Conservation (phyloP, 257 asterid species). For the Jacaranda copaia region DNA sequence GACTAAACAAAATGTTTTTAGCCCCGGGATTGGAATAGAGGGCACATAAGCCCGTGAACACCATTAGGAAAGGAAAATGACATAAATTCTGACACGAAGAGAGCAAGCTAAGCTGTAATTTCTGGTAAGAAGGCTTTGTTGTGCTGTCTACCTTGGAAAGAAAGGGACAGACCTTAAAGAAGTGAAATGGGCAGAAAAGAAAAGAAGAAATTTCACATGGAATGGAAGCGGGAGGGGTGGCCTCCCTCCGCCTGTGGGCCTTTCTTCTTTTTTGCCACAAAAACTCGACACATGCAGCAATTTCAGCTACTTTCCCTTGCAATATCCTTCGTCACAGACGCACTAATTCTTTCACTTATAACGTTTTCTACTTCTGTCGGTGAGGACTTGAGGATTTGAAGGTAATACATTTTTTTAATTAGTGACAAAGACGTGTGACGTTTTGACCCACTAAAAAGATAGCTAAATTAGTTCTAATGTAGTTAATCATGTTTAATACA, state of each 20-base stretch:
- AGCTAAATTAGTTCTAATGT: background rate
- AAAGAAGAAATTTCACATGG: conserved; percentile 41
- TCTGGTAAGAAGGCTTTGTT: conserved; percentile 31
- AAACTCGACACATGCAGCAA: conserved; percentile 2
- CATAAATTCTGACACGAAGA: conserved; percentile 30
- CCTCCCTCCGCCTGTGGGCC: conserved; percentile 33
- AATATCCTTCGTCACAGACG: background rate
- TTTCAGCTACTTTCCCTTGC: background rate
- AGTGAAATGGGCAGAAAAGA: conserved; percentile 1
- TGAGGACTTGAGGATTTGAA: background rate
- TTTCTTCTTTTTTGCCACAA: background rate
- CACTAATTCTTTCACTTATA: background rate
- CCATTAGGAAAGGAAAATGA: conserved; percentile 29
- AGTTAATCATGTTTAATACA: background rate
- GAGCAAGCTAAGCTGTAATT: conserved; percentile 24
- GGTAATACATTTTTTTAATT: background rate
- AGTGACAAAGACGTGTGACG: conserved; percentile 9
- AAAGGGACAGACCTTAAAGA: conserved; percentile 31
- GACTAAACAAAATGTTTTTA: too few species aligned
- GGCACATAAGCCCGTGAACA: conserved; percentile 33
- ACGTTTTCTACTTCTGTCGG: conserved; percentile 19
- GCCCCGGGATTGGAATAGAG: too few species aligned
- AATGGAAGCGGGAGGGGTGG: conserved; percentile 25
- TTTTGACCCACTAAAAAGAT: conserved; percentile 29
- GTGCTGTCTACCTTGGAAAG: conserved; percentile 17